Evolutionary conservation across 108 stramenopile genomes (phyloP), one percentile per base, ranked within the genome.

Genomic region (Cyclotella atomus): DNA sequence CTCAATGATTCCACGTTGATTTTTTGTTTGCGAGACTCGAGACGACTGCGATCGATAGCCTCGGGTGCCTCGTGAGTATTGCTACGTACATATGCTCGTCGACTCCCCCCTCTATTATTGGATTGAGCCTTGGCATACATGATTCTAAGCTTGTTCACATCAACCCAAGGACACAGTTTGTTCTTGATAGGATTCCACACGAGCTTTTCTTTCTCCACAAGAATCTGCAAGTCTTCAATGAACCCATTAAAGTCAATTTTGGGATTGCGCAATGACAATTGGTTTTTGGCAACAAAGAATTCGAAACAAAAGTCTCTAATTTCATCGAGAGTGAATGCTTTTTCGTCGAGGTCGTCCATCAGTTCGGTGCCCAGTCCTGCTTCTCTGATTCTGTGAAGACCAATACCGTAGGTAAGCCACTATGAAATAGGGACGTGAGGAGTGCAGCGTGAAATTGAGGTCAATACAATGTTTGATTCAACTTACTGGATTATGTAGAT

Each of bases 371-470:
- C 29, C 16, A 57, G 56, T 7, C 10, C 29, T 14, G 30, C 54
- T 72, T 94, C 93, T 6, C 93, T 83, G 17, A 83, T 70, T 19
- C 85, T 70, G 79, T 94, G 93, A 36, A 94, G 62, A 5, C 76
- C 36, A 45, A 87, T 47, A 14, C 70, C 71, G 60, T 94, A 94
- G 9, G 68, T 85, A 0, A 94, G 68, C 88, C 88, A 94, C n/a
- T n/a, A n/a, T n/a, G n/a, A n/a, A n/a, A n/a, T n/a, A n/a, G n/a
- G n/a, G n/a, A n/a, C n/a, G n/a, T n/a, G n/a, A n/a, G n/a, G n/a
- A n/a, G n/a, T n/a, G n/a, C n/a, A n/a, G n/a, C n/a, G n/a, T n/a
- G n/a, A n/a, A n/a, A n/a, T n/a, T n/a, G n/a, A n/a, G n/a, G n/a
- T n/a, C n/a, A n/a, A n/a, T n/a, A n/a, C n/a, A n/a, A n/a, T n/a